Evolutionary conservation across 257 asterid genomes (phyloP), one percentile per base, ranked within the genome.

Genomic region (Cordia subcordata): DNA sequence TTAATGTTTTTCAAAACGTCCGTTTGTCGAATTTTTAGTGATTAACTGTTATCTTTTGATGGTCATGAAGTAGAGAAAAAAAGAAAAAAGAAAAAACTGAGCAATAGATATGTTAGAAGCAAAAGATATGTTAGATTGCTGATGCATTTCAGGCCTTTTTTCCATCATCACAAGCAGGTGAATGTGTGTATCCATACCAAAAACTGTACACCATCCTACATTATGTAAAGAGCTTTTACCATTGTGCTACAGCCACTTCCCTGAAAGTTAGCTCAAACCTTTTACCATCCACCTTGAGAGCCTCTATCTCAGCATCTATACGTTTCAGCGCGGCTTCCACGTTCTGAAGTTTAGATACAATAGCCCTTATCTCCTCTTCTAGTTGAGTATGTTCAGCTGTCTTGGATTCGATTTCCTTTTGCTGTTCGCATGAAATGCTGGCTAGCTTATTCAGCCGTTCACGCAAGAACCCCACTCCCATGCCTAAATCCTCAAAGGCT

Each of bases 401-500:
- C 88, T 76, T 82, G 40, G 49, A 40, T 8, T 53, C 62, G 13
- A 68, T 37, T 14, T 49, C 53, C 57, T 53, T 49, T 46, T 19
- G 58, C 37, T 47, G 74, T 61, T 81, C 85, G 22, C 23, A 35
- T 19, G 75, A 61, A 62, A 77, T 53, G 23, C 39, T 62, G 10
- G 58, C 64, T 10, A 85, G 66, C 53, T 63, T 71, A 22, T 22
- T 61, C 27, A 85, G 52, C 60, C 85, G 72, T 10, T 60, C 50
- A 0, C 83, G 82, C 22, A 85, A 58, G 53, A 83, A 88, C 22
- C 88, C 87, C 16, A 79, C 89, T 0, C 16, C 18, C 94, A 82
- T 82, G 12, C 96, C 96, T 39, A 85, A 71, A 66, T 66, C 81
- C 65, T 77, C 85, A 0, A 85, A 88, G 9, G 80, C 77, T 68